A percentile compares a stretch with the other conserved stretches of the same genome.
These are phyloP conservation scores for Cercospora berteroae DNA, from an alignment of 2,329 filamentous ascomycete species.

Conservation along the genomic window DNA sequence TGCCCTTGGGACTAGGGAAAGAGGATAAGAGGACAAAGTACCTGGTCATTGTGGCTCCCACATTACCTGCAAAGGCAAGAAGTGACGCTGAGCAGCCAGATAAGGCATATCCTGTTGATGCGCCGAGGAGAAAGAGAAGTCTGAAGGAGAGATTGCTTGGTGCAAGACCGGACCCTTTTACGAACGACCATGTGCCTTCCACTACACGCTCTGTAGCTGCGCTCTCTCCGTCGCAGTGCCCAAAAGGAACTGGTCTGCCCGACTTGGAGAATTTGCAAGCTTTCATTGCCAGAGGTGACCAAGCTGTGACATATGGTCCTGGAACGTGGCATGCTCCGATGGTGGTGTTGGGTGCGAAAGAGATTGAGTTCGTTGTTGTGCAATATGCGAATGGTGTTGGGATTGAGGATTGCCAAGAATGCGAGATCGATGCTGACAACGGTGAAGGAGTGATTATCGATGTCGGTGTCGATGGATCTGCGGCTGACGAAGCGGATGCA, in stretches of 20 bases:
- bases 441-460: slow-evolving; percentile 30
- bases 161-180: slow-evolving; percentile 48
- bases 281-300: slow-evolving; percentile 72
- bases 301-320: slow-evolving; percentile 87
- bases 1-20: slow-evolving; percentile 63
- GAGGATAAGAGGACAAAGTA: slow-evolving; percentile 57
- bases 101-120: slow-evolving; percentile 43
- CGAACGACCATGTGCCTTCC: slow-evolving; percentile 47
- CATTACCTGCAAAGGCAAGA: slow-evolving; percentile 49
- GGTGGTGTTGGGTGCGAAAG: slow-evolving; percentile 71
- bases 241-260: slow-evolving; percentile 59
- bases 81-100: neutral
- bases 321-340: slow-evolving; percentile 98
- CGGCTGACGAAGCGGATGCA: slow-evolving; percentile 26
- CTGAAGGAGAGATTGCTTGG: slow-evolving; percentile 44
- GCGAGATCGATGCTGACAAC: slow-evolving; percentile 44
- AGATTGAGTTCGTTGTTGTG: slow-evolving; percentile 82
- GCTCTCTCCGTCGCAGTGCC: slow-evolving; percentile 19
- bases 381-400: slow-evolving; percentile 84
- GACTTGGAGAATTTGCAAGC: slow-evolving; percentile 69
- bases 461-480: neutral
- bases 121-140: slow-evolving; percentile 31
- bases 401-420: slow-evolving; percentile 85
- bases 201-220: slow-evolving; percentile 26
- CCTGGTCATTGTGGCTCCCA: slow-evolving; percentile 86